phyloP scores from a whole-genome alignment of 176 grass and related monocot species.

The Puccinellia tenuiflora region DNA sequence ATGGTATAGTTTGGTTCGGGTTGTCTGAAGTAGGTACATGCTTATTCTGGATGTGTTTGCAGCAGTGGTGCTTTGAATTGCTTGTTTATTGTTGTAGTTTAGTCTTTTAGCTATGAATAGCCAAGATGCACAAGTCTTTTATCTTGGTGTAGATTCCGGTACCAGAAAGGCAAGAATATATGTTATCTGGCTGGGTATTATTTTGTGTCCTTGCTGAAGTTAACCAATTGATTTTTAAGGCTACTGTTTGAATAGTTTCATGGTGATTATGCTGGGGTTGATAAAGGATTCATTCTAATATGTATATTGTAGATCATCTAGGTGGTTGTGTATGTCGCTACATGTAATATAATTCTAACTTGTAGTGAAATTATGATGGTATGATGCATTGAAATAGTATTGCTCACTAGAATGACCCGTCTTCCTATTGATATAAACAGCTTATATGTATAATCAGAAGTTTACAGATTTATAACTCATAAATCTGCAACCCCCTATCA shows the following conservation, averaged over 20 bases:
- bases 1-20: not conserved
- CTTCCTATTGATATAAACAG: not conserved
- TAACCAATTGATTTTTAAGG: not conserved
- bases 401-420: not conserved
- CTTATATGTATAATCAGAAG: not conserved
- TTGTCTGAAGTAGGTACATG: not conserved
- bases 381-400: not conserved
- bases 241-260: not conserved
- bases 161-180: not conserved
- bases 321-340: not conserved
- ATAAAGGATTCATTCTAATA: not conserved
- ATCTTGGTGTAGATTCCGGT: not conserved
- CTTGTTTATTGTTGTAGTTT: not conserved
- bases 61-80: not conserved
- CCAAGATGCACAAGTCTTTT: not conserved
- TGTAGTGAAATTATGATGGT: not conserved
- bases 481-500: not conserved
- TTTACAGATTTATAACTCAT: not conserved
- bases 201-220: not conserved
- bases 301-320: not conserved
- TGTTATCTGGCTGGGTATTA: not conserved
- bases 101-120: not conserved
- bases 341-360: not conserved
- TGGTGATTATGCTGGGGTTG: not conserved
- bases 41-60: not conserved